Evolutionary conservation across 345 rosid species (phyloP).

Genomic region (Rhizophora apiculata): DNA sequence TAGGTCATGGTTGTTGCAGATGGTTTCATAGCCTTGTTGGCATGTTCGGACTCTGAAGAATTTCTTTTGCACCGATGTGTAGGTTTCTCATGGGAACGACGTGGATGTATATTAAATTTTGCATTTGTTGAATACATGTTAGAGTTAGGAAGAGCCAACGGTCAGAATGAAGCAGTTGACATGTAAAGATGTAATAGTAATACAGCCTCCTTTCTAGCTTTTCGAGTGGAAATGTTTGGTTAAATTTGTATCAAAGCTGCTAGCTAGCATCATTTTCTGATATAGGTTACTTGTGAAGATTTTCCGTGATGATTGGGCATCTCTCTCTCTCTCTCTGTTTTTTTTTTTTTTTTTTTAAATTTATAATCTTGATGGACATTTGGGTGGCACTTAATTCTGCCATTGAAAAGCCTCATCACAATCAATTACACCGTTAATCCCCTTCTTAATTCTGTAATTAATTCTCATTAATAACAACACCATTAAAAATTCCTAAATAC

Average conservation of each 20-base stretch:
- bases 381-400: background rate
- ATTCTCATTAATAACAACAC: too few species aligned
- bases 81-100: conserved; percentile 11
- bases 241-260: conserved; percentile 8
- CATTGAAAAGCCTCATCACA: background rate
- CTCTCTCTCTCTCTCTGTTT: too few species aligned
- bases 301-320: too few species aligned
- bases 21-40: conserved; percentile 11
- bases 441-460: too few species aligned
- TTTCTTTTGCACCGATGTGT: conserved; percentile 4
- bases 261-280: conserved; percentile 8
- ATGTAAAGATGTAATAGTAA: conserved; percentile 8
- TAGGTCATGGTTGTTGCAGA: conserved; percentile 11
- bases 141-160: background rate
- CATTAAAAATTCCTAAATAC: too few species aligned
- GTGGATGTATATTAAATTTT: conserved; percentile 17
- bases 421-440: background rate
- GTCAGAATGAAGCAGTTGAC: conserved; percentile 13
- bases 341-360: too few species aligned
- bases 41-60: conserved; percentile 13
- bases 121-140: conserved; percentile 32
- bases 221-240: conserved; percentile 17
- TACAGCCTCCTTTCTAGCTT: background rate
- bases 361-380: background rate
- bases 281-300: too few species aligned